phyloP scores from a whole-genome alignment of 768 basidiomycete genomes.

The Suillus brevipes region DNA sequence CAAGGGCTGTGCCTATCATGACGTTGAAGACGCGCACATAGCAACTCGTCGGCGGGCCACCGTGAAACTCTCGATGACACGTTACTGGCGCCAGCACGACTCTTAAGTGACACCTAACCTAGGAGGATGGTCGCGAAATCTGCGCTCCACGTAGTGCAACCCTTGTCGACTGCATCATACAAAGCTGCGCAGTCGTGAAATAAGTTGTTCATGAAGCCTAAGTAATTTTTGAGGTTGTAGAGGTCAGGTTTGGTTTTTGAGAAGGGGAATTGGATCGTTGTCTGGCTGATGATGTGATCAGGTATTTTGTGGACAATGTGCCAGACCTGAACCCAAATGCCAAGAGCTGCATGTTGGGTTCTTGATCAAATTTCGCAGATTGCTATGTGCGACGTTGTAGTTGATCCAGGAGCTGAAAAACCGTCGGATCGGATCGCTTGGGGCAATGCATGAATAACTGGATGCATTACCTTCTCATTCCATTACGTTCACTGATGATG shows the following conservation, averaged over 20 bases:
- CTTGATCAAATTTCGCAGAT: background rate
- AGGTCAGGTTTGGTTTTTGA: no score
- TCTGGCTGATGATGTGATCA: no score
- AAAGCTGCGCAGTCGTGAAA: no score
- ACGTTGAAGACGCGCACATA: background rate
- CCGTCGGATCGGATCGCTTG: background rate
- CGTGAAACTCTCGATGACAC: background rate
- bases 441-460: background rate
- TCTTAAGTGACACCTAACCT: no score
- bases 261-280: no score
- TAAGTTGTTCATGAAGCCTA: no score
- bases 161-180: no score
- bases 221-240: no score
- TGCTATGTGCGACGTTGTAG: background rate
- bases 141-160: no score
- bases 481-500: background rate
- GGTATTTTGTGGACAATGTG: no score
- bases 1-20: background rate
- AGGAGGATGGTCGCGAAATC: no score
- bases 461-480: background rate
- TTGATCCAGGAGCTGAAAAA: background rate
- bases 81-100: background rate
- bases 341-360: background rate
- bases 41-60: background rate
- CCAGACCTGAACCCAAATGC: no score